These are phyloP conservation scores for Fagopyrum homotropicum DNA, from an alignment of 148 eudicot genomes.

Conservation along the genomic window DNA sequence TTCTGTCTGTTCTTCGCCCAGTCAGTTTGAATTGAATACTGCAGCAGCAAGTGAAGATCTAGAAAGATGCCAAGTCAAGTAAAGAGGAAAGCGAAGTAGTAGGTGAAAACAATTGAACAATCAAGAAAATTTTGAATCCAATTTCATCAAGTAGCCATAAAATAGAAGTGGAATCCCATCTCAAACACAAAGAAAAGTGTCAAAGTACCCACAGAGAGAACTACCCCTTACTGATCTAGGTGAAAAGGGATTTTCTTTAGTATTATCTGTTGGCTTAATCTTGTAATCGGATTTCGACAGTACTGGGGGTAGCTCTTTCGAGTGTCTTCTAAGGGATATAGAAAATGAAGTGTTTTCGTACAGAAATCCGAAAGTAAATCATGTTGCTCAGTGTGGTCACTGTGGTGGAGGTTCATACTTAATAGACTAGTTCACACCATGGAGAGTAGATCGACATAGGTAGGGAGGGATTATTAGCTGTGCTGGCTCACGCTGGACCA, in stretches of 20 bases:
- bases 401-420: too few species aligned
- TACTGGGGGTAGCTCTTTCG: neutral
- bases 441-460: too few species aligned
- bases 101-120: neutral
- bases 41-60: neutral
- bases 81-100: neutral
- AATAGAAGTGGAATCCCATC: neutral
- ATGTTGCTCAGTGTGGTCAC: too few species aligned
- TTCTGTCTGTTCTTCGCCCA: slow-evolving; percentile 8
- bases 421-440: too few species aligned
- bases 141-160: neutral
- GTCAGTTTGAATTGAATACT: neutral
- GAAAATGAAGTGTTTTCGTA: neutral
- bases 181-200: neutral
- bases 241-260: neutral
- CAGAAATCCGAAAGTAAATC: neutral
- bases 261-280: too few species aligned
- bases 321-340: neutral
- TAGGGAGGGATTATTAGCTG: too few species aligned
- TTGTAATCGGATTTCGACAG: neutral
- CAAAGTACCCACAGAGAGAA: too few species aligned
- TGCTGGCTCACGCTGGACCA: too few species aligned
- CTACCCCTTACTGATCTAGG: neutral
- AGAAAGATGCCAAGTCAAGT: neutral
- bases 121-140: neutral